Base-by-base conservation (phyloP, 2,329 filamentous ascomycete species). In the Aureobasidium pullulans region DNA sequence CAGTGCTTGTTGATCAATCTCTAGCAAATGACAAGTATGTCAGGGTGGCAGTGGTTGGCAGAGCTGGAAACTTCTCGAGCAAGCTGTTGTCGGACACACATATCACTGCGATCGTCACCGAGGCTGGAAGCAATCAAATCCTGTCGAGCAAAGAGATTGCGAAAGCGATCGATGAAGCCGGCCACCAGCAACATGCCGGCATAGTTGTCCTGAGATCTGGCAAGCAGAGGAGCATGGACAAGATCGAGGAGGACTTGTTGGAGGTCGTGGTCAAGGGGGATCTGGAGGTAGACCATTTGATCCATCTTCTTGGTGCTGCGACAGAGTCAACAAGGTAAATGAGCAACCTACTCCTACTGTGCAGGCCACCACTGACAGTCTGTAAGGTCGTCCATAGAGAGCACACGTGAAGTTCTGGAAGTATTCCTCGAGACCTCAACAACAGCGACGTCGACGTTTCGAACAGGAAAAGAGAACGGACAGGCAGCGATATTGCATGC, bases 81-180 rank as follows among this genome's bases (percentile, higher is more conserved):
- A 71, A 70, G 49, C 49, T 72, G 16, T 63, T 72, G 8, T 69
- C 70, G 34, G 67, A 69, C 23, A 69, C 64, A 19, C 61, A 69
- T 52, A 66, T 72, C 53, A 67, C 68, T 3, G 70, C 71, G 3
- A 65, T 71, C 19, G 66, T 69, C 16, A 68, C 66, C 1, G 64
- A 68, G 19, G 66, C 66, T 9, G 66, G 64, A 1, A 68, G 66
- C 5, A 15, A n/a, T 8, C 15, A n/a, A 7, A 10, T 3, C 4
- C 46, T 68, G 8, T 69, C 69, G 8, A 64, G 66, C 0, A 60
- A 62, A 16, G 70, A 71, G 39, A 63, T 72, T 7, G 63, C 61
- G 5, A 60, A 67, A 34, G 64, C 66, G 2, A 48, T 72, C 13
- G 57, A 66, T 28, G 59, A 59, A 19, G 64, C 62, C 6, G 68